Base-by-base conservation (phyloP, 1,284 basidiomycete genomes). In the Bjerkandera adusta region DNA sequence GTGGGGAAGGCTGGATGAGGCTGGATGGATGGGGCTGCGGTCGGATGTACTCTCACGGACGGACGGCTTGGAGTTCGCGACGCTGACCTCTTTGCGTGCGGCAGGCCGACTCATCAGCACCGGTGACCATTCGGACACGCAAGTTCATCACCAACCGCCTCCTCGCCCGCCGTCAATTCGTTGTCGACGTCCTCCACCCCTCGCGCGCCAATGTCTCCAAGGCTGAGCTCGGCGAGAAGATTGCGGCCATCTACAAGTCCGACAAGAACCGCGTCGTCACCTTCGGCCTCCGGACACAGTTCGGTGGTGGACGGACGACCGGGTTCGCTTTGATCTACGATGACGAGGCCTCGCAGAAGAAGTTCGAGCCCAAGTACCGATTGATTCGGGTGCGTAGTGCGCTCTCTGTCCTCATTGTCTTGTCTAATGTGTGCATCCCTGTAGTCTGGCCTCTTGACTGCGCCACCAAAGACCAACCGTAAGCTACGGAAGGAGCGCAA, bases 71-170 rank as follows among this genome's bases (percentile, higher is more conserved):
- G 26, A 30, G 24, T 36, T 39, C 53, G n/a, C n/a, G n/a, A n/a
- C n/a, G n/a, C n/a, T n/a, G n/a, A n/a, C n/a, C n/a, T 38, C 37
- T 45, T 41, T 43, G 30, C 38, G 42, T 36, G 29, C 56, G 57
- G 27, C 57, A 85, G 84, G 77, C 83, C 71, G 94, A 95, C 74
- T 79, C 76, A 70, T 76, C 82, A 75, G 88, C 94, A 71, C 90
- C 96, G 60, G 83, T 99, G 63, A 99, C 97, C 59, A 81, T 99
- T 69, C 92, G 97, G 65, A 98, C 97, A 50, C 90, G 96, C 73
- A 98, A 99, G 80, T 99, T 99, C 82, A 92, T 98, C 72, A 97
- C 95, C 65, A 99, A 99, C 86, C 92, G 94, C 59, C 89, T 99
- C 58, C 81, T 99, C 51, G 88, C 92, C 65, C 90, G 97, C 64